phyloP scores from a whole-genome alignment of 441 rosid species.

The Pelargonium myrrhifolium region DNA sequence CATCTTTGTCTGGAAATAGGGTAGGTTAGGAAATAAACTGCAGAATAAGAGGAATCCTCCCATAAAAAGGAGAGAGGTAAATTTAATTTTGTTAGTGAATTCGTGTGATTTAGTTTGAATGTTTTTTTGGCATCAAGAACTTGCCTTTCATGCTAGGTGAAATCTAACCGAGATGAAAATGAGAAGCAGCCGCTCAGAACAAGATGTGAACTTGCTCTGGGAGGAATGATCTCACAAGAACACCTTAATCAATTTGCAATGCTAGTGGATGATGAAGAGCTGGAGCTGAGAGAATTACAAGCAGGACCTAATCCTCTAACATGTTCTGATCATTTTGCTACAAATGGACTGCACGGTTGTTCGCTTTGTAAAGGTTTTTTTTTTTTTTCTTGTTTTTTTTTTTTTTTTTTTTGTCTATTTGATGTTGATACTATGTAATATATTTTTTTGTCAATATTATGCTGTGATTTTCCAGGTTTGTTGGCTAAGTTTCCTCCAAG shows the following conservation, averaged over 20 bases:
- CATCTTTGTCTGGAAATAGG: slow-evolving; percentile 41
- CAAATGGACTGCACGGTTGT: slow-evolving; percentile 45
- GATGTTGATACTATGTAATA: neutral
- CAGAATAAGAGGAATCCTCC: slow-evolving; percentile 45
- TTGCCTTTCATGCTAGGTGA: slow-evolving; percentile 42
- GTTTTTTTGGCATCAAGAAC: slow-evolving; percentile 13
- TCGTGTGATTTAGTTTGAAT: slow-evolving; percentile 17
- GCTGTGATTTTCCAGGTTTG: slow-evolving; percentile 46
- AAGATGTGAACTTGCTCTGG: slow-evolving; percentile 65
- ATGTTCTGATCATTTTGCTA: slow-evolving; percentile 58
- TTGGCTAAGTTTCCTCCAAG: slow-evolving; percentile 81
- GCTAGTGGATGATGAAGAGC: slow-evolving; percentile 81
- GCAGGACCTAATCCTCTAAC: slow-evolving; percentile 51
- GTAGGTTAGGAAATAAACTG: slow-evolving; percentile 41
- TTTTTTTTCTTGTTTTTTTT: too few species aligned
- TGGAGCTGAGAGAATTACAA: slow-evolving; percentile 74
- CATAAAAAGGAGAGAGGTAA: slow-evolving; percentile 51
- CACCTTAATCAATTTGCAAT: slow-evolving; percentile 31
- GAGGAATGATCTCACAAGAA: slow-evolving; percentile 33
- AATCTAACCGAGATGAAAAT: slow-evolving; percentile 28
- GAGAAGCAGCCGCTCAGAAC: slow-evolving; percentile 35
- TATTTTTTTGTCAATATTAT: slow-evolving; percentile 10
- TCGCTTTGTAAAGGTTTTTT: slow-evolving; percentile 89
- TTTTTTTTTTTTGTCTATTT: neutral
- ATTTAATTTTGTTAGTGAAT: slow-evolving; percentile 8